These are phyloP conservation scores for Pittosporum tobira DNA, from an alignment of 129 eudicot genomes.

Conservation along the genomic window DNA sequence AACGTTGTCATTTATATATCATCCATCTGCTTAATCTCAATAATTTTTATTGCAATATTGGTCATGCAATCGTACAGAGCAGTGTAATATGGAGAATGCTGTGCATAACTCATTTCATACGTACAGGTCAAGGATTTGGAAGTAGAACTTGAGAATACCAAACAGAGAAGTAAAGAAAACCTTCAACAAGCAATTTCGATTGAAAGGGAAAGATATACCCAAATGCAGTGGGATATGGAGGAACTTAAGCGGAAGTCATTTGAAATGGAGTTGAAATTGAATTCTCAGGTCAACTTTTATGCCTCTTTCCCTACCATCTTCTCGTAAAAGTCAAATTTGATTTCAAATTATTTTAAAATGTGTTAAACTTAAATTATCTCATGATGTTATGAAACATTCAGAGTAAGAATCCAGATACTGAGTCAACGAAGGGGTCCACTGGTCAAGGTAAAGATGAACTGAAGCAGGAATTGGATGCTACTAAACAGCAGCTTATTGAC, in stretches of 20 bases:
- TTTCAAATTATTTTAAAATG: too few relatives aligned
- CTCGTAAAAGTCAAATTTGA: too few relatives aligned
- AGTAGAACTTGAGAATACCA: constrained; percentile 84
- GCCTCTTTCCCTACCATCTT: background rate
- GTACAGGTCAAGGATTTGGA: constrained; percentile 93
- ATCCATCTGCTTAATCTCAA: background rate
- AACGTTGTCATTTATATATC: background rate
- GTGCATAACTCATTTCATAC: background rate
- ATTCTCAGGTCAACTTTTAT: constrained; percentile 42
- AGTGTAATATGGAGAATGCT: background rate
- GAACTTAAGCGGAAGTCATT: constrained; percentile 73
- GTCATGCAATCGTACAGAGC: background rate
- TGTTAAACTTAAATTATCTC: too few relatives aligned
- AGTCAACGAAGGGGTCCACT: constrained; percentile 18
- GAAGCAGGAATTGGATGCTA: constrained; percentile 50
- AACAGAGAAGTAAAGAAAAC: constrained; percentile 80
- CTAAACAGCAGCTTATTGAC: constrained; percentile 52
- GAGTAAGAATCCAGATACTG: constrained; percentile 30
- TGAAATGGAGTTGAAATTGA: constrained; percentile 73
- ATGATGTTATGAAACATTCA: constrained; percentile 19
- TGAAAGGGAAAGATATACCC: constrained; percentile 83
- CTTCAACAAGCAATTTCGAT: constrained; percentile 76
- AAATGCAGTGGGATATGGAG: constrained; percentile 99
- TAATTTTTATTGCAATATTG: background rate
- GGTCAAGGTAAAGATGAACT: constrained; percentile 42